Evolutionary conservation across 805 yeast genomes (phyloP).

Genomic region (Lipomyces chichibuensis): DNA sequence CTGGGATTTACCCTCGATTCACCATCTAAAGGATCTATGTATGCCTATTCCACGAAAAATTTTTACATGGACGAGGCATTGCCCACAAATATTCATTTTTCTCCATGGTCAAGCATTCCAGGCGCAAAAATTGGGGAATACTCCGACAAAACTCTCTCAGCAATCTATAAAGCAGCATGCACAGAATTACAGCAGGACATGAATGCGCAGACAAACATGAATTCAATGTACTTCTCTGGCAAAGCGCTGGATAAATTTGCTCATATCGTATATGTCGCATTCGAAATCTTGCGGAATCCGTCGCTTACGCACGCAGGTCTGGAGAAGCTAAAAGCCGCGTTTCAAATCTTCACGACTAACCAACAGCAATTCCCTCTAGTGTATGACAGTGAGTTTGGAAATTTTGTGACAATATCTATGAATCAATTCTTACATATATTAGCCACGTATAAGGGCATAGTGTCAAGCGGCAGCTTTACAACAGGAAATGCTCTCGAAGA

Average conservation of each 20-base stretch:
- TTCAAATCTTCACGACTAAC: slow-evolving; percentile 69
- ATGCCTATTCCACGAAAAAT: slow-evolving; percentile 44
- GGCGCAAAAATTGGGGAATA: slow-evolving; percentile 41
- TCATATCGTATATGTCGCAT: slow-evolving; percentile 72
- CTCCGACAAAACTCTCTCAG: slow-evolving; percentile 43
- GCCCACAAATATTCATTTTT: slow-evolving; percentile 52
- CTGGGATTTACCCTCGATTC: slow-evolving; percentile 49
- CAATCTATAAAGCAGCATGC: slow-evolving; percentile 54
- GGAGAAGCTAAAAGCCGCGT: slow-evolving; percentile 63
- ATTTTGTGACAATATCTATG: background rate
- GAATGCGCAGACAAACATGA: slow-evolving; percentile 60
- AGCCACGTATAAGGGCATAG: slow-evolving; percentile 53
- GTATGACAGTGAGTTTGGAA: slow-evolving; percentile 55
- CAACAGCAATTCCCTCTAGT: slow-evolving; percentile 70
- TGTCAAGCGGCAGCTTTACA: slow-evolving; percentile 49
- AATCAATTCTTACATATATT: background rate
- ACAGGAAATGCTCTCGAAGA: slow-evolving; percentile 56
- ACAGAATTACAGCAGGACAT: slow-evolving; percentile 61
- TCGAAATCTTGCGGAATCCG: slow-evolving; percentile 62
- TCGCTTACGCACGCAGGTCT: slow-evolving; percentile 56
- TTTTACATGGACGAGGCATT: slow-evolving; percentile 47
- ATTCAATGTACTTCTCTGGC: slow-evolving; percentile 91
- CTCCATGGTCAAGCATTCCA: slow-evolving; percentile 62
- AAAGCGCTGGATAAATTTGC: slow-evolving; percentile 90
- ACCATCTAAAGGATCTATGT: slow-evolving; percentile 51